phyloP scores from a whole-genome alignment of 257 asterid species.

The Parsonsia alboflavescens region DNA sequence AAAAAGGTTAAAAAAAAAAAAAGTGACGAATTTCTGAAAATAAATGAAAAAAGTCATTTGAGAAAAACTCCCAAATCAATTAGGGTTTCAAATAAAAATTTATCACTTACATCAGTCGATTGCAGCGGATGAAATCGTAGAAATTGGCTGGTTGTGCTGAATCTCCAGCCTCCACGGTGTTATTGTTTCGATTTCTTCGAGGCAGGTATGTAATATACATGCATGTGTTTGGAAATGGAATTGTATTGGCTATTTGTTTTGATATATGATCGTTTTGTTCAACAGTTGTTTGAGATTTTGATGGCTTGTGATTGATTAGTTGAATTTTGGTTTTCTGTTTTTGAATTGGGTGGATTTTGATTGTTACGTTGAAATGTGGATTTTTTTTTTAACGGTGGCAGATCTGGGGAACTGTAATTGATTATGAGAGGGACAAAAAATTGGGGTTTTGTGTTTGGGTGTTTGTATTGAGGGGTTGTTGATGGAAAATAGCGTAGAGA shows the following conservation, averaged over 20 bases:
- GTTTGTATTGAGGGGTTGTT: constrained; percentile 44
- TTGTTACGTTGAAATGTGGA: constrained; percentile 8
- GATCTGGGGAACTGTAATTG: constrained; percentile 56
- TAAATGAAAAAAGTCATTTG: constrained; percentile 9
- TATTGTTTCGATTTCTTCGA: constrained; percentile 38
- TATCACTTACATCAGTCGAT: constrained; percentile 16
- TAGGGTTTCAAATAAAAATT: constrained; percentile 65
- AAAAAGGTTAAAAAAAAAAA: constrained; percentile 12
- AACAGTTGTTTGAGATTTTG: constrained; percentile 2
- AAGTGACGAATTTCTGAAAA: constrained; percentile 16
- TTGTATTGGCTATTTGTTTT: neutral
- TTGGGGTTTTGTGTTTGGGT: constrained; percentile 26
- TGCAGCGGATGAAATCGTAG: constrained; percentile 30
- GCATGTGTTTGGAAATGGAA: neutral
- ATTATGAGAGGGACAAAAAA: constrained; percentile 30
- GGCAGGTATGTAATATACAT: constrained; percentile 32
- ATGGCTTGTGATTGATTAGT: constrained; percentile 13
- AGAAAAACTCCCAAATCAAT: constrained; percentile 35
- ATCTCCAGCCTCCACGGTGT: constrained; percentile 37
- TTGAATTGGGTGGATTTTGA: constrained; percentile 6
- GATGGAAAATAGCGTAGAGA: constrained; percentile 69
- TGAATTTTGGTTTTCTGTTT: neutral
- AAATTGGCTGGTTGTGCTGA: constrained; percentile 24
- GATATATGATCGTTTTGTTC: constrained; percentile 17
- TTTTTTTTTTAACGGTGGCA: constrained; percentile 35